phyloP scores from a whole-genome alignment of 108 stramenopile genomes.

The Pseudonitzschia multiseries region DNA sequence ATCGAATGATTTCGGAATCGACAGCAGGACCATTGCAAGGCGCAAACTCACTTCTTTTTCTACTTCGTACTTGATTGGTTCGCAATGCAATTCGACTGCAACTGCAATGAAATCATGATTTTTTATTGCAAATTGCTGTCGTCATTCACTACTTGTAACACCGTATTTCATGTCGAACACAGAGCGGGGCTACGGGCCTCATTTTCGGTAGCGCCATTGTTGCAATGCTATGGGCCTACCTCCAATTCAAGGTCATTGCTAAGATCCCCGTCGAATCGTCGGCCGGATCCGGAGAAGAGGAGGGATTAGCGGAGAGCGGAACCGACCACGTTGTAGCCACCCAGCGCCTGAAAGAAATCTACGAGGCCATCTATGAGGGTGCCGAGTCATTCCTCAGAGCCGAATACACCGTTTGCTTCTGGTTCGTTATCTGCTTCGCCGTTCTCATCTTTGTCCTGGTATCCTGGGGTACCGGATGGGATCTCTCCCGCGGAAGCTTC shows the following conservation, averaged over 20 bases:
- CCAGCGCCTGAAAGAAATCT: slow-evolving; percentile 83
- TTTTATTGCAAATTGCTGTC: too few species aligned
- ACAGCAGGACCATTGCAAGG: too few species aligned
- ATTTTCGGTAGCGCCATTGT: slow-evolving; percentile 74
- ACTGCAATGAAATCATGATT: too few species aligned
- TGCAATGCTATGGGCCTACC: slow-evolving; percentile 68
- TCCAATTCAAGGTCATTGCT: slow-evolving; percentile 78
- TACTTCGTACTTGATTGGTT: too few species aligned
- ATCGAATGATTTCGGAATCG: too few species aligned
- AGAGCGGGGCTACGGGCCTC: slow-evolving; percentile 67
- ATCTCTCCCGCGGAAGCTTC: slow-evolving; percentile 85
- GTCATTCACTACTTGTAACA: too few species aligned
- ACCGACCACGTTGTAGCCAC: slow-evolving; percentile 74
- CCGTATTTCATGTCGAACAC: too few species aligned
- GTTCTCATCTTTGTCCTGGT: slow-evolving; percentile 86
- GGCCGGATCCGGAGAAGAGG: slow-evolving; percentile 44
- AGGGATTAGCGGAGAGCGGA: slow-evolving; percentile 47
- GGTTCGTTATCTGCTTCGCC: slow-evolving; percentile 85
- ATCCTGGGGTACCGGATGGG: slow-evolving; percentile 86
- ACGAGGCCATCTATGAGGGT: slow-evolving; percentile 93
- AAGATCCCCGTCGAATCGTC: slow-evolving; percentile 74
- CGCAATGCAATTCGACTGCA: too few species aligned
- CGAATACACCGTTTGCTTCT: slow-evolving; percentile 94
- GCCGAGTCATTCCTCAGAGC: slow-evolving; percentile 94
- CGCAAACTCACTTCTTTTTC: too few species aligned